Evolutionary conservation across 1,284 basidiomycete genomes (phyloP).

Genomic region (Pseudozyma pruni): DNA sequence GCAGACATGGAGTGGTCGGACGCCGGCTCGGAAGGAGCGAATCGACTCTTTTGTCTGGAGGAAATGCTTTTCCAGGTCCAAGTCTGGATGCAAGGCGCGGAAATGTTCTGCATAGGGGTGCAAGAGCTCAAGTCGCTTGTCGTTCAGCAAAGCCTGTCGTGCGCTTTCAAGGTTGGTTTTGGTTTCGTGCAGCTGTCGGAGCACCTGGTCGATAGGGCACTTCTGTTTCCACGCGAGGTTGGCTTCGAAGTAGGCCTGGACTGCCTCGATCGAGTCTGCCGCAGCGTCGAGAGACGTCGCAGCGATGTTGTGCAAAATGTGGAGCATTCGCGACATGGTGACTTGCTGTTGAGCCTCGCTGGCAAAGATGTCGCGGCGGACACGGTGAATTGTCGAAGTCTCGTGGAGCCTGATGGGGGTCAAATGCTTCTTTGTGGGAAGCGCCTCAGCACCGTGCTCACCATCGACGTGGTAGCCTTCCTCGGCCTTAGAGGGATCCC

Average conservation of each 20-base stretch:
- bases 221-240: slow-evolving; percentile 63
- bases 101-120: slow-evolving; percentile 69
- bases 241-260: slow-evolving; percentile 55
- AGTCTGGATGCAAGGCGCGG: slow-evolving; percentile 31
- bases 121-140: slow-evolving; percentile 71
- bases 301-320: slow-evolving; percentile 70
- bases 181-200: slow-evolving; percentile 63
- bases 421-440: slow-evolving; percentile 43
- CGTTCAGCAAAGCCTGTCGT: slow-evolving; percentile 52
- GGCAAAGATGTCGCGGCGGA: slow-evolving; percentile 69
- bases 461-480: slow-evolving; percentile 36
- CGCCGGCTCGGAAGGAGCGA: slow-evolving; percentile 53
- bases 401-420: slow-evolving; percentile 68
- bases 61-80: slow-evolving; percentile 36
- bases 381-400: slow-evolving; percentile 36
- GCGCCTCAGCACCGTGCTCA: slow-evolving; percentile 62
- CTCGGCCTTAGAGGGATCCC: slow-evolving; percentile 15
- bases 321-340: slow-evolving; percentile 71
- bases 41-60: slow-evolving; percentile 31
- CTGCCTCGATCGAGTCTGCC: slow-evolving; percentile 67
- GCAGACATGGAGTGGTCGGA: slow-evolving; percentile 70
- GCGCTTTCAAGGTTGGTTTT: slow-evolving; percentile 62
- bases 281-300: slow-evolving; percentile 66
- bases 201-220: slow-evolving; percentile 52
- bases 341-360: slow-evolving; percentile 69